Base-by-base conservation (phyloP, 768 basidiomycete species). In the Strobilomyces dryophilus region DNA sequence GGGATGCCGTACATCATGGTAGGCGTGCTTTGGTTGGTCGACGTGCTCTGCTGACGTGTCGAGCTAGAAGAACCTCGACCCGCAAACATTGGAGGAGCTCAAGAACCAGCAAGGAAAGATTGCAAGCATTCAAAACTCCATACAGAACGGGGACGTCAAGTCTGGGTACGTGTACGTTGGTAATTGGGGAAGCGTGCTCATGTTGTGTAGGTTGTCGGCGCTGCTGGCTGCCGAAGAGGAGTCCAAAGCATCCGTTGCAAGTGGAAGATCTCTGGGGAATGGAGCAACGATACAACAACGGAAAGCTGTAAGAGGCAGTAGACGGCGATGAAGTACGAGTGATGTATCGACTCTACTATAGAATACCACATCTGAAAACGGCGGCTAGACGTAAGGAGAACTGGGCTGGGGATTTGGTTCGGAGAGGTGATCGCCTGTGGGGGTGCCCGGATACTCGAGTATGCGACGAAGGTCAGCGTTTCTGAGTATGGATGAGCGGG, bases 1-100 rank as follows among this genome's bases (percentile, higher is more conserved):
- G 79, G 76, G 21, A 84, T 82, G 80, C 89, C 89, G 5, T 89
- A 87, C 63, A 68, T 92, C 49, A 85, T 86, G 78, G 89, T 89
- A 62, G 45, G 74, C 52, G 17, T 40, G 14, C 39, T 15, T 4
- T 20, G 18, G 11, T 42, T 1, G 6, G 10, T 11, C 45, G 1
- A 51, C 18, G 39, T 56, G 18, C 15, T 36, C 27, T 26, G 53
- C 56, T 55, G 56, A 61, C 52, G 36, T 37, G 21, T 24, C 20
- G 46, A 21, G 27, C 55, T 15, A 91, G 89, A 87, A 87, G 77
- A 86, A 85, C 51, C 66, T 91, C 73, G 89, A 90, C 60, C 85
- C 86, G 1, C 83, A 85, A 61, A 69, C 79, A 9, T 65, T 87
- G 55, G 78, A 85, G 57, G 86, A 85, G 45, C 74, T 88, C 54